These are phyloP conservation scores for Scopulariopsis brevicaulis DNA, from an alignment of 2,329 filamentous ascomycete genomes.

Conservation along the genomic window DNA sequence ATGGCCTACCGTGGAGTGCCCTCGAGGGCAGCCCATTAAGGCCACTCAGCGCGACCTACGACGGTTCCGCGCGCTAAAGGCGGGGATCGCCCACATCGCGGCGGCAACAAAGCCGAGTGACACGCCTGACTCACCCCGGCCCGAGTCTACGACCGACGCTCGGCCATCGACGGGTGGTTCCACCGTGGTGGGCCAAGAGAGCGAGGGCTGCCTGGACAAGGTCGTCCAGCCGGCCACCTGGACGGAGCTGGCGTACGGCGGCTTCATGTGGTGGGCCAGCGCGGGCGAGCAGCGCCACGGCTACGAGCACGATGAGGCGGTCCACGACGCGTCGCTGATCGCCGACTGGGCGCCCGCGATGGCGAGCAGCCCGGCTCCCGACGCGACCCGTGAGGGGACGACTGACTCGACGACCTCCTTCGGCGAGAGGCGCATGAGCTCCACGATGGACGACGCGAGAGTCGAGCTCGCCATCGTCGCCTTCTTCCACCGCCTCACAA, in stretches of 20 bases:
- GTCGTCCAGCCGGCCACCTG: conserved; percentile 54
- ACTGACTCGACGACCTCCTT: conserved; percentile 32
- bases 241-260: conserved; percentile 67
- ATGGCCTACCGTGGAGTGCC: conserved; percentile 68
- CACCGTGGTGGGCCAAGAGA: conserved; percentile 19
- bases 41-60: conserved; percentile 86
- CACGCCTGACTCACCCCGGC: conserved; percentile 16
- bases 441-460: conserved; percentile 28
- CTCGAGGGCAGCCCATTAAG: conserved; percentile 54
- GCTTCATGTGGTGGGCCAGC: conserved; percentile 86
- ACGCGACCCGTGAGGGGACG: conserved; percentile 6
- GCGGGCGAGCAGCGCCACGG: conserved; percentile 60
- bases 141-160: conserved; percentile 13
- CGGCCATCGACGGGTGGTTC: conserved; percentile 12
- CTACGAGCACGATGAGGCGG: conserved; percentile 46
- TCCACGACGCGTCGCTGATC: conserved; percentile 42
- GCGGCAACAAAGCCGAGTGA: conserved; percentile 10
- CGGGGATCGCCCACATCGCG: conserved; percentile 42
- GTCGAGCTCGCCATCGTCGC: conserved; percentile 63
- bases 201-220: conserved; percentile 37
- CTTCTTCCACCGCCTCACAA: conserved; percentile 71
- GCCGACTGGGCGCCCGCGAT: conserved; percentile 32
- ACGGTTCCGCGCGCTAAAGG: conserved; percentile 60
- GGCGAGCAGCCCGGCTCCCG: conserved; percentile 9
- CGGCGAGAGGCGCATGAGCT: conserved; percentile 19